Conservation (phyloP, 2,329 filamentous ascomycete genomes). For the Hymenoscyphus infarciens region DNA sequence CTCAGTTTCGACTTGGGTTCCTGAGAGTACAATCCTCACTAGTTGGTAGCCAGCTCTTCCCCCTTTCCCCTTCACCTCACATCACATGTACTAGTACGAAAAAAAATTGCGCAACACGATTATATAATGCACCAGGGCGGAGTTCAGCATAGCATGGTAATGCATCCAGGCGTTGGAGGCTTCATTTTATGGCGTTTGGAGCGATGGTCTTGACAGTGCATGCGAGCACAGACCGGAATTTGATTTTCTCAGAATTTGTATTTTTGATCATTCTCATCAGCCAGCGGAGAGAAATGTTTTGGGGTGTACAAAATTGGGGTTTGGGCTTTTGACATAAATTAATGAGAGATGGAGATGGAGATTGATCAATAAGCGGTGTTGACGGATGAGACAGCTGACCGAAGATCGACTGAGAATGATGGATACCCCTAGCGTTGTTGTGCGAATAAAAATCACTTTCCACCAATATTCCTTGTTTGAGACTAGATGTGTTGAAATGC, state of each 20-base stretch:
- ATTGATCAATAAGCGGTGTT: too few relatives aligned
- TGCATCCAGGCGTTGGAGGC: neutral
- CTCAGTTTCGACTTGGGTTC: neutral
- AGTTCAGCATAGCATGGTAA: slow-evolving; percentile 3
- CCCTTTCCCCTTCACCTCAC: neutral
- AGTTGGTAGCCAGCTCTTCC: neutral
- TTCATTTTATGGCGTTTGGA: slow-evolving; percentile 5
- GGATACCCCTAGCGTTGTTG: too few relatives aligned
- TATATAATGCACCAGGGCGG: slow-evolving; percentile 1
- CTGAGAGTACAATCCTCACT: neutral
- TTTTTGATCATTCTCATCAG: neutral
- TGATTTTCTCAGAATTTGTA: neutral
- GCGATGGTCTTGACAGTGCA: neutral
- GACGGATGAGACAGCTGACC: too few relatives aligned
- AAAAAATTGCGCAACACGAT: neutral
- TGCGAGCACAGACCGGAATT: slow-evolving; percentile 1
- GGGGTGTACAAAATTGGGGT: neutral
- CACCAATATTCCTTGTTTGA: too few relatives aligned
- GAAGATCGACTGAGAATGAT: too few relatives aligned
- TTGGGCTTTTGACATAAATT: too few relatives aligned
- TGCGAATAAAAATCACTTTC: too few relatives aligned
- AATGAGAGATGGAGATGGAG: too few relatives aligned
- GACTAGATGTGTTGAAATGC: too few relatives aligned
- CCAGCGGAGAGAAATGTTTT: neutral
- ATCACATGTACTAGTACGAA: slow-evolving; percentile 1